Evolutionary conservation across 768 basidiomycete species (phyloP), one percentile per base, ranked within the genome.

Genomic region (Tephrocybe sp.): DNA sequence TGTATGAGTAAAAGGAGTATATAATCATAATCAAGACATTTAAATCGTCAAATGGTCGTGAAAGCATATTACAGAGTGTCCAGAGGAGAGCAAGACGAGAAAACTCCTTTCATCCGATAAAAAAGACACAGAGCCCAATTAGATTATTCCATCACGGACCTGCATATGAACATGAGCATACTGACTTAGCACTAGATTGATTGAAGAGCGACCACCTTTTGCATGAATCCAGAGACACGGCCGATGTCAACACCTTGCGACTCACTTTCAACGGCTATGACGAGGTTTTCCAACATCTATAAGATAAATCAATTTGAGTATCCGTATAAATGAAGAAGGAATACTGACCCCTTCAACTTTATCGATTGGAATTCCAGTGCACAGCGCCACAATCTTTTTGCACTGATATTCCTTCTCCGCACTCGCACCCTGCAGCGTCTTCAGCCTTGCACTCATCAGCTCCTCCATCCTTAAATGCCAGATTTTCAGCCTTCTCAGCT

Each of bases 341-440:
- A 24, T 0, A 79, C 87, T 77, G 66, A 95, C 94, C 63, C 85
- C 85, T 66, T 97, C 96, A 45, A 98, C 88, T 67, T 87, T 85
- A 61, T 96, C 93, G 39, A 90, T 77, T 2, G 89, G 83, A 41
- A 94, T 85, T 18, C 90, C 89, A 3, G 92, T 90, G 66, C 92
- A 95, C 36, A 94, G 72, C 12, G 93, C 85, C 21, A 99, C 86
- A 54, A 98, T 86, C 71, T 85, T 94, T 71, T 90, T 87, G 73
- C 91, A 96, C 68, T 93, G 87, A 61, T 88, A 86, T 64, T 94
- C 90, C 70, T 89, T 93, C 70, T 93, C 92, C 15, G 88, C 87
- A 60, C 86, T 88, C 25, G 86, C 85, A 39, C 88, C 90, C 58
- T 90, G 83, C 56, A 95, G 67, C 26, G 76, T 75, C 62, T 79